Percentiles rank a stretch among this genome's conserved stretches.
These are phyloP conservation scores for Coniella lustricola DNA, from an alignment of 2,329 filamentous ascomycete species.

Conservation along the genomic window DNA sequence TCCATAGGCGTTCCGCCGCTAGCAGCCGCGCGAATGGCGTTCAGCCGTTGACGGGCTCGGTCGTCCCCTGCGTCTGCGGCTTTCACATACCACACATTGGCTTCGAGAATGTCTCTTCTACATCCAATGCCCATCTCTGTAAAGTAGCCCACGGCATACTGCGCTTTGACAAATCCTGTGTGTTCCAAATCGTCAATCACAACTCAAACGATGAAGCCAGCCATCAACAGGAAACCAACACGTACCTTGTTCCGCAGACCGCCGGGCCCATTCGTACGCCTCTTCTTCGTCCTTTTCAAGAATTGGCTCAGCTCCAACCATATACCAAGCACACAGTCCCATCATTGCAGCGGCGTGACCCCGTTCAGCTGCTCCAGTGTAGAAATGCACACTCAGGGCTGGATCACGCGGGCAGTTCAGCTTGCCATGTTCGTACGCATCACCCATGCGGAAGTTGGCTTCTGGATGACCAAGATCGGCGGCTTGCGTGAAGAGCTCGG, in stretches of 20 bases:
- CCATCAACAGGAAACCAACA: conserved; percentile 15
- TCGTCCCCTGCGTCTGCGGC: conserved; percentile 90
- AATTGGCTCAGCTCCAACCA: conserved; percentile 87
- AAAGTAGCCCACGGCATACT: conserved; percentile 94
- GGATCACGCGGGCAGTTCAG: conserved; percentile 85
- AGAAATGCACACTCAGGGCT: conserved; percentile 92
- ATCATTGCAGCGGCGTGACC: conserved; percentile 90
- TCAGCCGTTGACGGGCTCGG: conserved; percentile 76
- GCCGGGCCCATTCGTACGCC: conserved; percentile 91
- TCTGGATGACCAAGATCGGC: conserved; percentile 86
- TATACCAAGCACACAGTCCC: conserved; percentile 97
- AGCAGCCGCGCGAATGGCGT: conserved; percentile 79
- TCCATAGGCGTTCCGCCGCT: conserved; percentile 52
- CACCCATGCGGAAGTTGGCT: conserved; percentile 82
- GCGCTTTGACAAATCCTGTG: conserved; percentile 62
- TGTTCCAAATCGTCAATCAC: conserved; percentile 16
- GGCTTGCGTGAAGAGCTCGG: conserved; percentile 88
- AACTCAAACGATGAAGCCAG: neutral
- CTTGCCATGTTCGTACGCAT: conserved; percentile 90
- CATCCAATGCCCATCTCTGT: conserved; percentile 98
- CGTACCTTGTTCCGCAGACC: conserved; percentile 79
- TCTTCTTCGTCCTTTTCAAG: conserved; percentile 93
- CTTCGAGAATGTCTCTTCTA: conserved; percentile 86
- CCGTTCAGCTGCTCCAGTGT: conserved; percentile 81
- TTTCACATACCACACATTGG: conserved; percentile 97